Conservation (phyloP, 192 early-diverging fungal genomes). For the Pilaira anomala region DNA sequence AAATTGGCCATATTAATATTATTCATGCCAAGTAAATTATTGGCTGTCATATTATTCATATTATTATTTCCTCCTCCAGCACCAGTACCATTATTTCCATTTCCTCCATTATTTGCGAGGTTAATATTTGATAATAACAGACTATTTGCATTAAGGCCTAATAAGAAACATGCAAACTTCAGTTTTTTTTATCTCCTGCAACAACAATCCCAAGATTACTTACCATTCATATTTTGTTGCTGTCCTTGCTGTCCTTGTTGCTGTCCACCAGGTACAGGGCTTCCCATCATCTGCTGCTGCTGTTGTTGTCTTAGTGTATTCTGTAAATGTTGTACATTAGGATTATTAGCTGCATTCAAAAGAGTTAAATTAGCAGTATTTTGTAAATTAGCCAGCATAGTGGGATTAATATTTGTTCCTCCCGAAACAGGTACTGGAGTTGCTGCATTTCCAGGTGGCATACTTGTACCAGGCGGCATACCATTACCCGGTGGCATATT, state of each 20-base stretch:
- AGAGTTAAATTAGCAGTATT: slow-evolving; percentile 16
- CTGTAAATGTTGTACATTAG: slow-evolving; percentile 22
- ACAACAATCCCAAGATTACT: too few species aligned
- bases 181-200: not conserved
- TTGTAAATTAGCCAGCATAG: not conserved
- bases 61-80: slow-evolving; percentile 18
- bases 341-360: slow-evolving; percentile 20
- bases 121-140: slow-evolving; percentile 38
- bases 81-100: too few species aligned
- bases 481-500: not conserved
- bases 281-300: slow-evolving; percentile 28
- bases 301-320: slow-evolving; percentile 20
- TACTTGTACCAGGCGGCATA: not conserved
- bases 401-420: slow-evolving; percentile 5
- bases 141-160: slow-evolving; percentile 34
- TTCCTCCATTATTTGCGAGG: slow-evolving; percentile 10
- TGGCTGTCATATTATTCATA: slow-evolving; percentile 21
- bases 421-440: slow-evolving; percentile 3
- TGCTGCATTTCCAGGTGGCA: not conserved
- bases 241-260: slow-evolving; percentile 1
- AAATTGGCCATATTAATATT: slow-evolving; percentile 3
- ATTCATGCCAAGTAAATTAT: slow-evolving; percentile 12
- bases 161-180: not conserved
- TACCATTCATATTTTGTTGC: slow-evolving; percentile 26
- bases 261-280: not conserved